phyloP scores from a whole-genome alignment of 2,329 filamentous ascomycete genomes.

The Aureobasidium uvarum region DNA sequence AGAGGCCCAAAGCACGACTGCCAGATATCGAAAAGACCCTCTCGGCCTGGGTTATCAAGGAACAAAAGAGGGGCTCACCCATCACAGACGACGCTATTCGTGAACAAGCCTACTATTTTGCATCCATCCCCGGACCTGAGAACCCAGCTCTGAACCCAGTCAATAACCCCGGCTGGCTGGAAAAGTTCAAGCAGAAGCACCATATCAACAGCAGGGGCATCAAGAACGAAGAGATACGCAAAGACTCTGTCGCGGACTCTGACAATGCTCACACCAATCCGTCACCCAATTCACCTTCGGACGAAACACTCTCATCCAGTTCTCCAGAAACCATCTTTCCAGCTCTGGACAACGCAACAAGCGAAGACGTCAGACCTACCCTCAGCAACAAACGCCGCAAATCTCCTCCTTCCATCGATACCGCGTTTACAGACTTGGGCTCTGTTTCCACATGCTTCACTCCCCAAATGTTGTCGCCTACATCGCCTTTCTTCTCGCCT shows the following conservation, averaged over 20 bases:
- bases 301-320: conserved; percentile 30
- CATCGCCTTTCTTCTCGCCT: conserved; percentile 74
- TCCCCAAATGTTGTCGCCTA: conserved; percentile 68
- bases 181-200: conserved; percentile 94
- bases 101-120: conserved; percentile 80
- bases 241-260: conserved; percentile 16
- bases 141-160: conserved; percentile 57
- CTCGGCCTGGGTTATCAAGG: conserved; percentile 80
- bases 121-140: conserved; percentile 68
- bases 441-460: conserved; percentile 58
- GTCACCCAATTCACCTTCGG: conserved; percentile 71
- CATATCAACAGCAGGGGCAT: conserved; percentile 50
- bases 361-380: not conserved
- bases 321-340: not conserved
- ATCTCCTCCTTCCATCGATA: conserved; percentile 60
- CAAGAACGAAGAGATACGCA: not conserved
- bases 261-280: conserved; percentile 54
- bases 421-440: conserved; percentile 62
- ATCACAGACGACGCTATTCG: conserved; percentile 78
- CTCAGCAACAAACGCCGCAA: conserved; percentile 8
- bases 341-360: not conserved
- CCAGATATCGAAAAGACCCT: conserved; percentile 92
- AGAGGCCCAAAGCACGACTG: conserved; percentile 76
- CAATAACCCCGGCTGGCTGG: conserved; percentile 76
- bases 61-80: conserved; percentile 70